Evolutionary conservation across 164 flowering plant genomes (phyloP), one percentile per base, ranked within the genome.

Genomic region (Tinospora cordifolia): DNA sequence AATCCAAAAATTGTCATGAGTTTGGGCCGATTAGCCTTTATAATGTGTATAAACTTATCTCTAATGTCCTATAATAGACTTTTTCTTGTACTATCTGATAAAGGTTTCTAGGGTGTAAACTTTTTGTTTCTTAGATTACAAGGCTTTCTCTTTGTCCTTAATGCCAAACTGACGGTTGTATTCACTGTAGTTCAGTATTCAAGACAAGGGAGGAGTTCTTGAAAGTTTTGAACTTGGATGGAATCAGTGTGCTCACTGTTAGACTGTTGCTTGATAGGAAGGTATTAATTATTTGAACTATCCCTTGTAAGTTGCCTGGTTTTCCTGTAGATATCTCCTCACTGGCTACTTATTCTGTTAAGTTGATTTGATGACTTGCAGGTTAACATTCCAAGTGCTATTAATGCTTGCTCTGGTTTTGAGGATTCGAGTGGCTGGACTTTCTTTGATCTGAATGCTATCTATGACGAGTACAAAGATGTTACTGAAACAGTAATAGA

Each of bases 391-490:
- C 89, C 86, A 24, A 75, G 73, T 54, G 80, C 87, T 39, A 75
- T 80, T 74, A 85, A 87, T 75, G 79, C 81, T 72, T 83, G 86
- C 74, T 77, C 81, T 60, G 84, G 83, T 26, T 75, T 81, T 69
- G 84, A 86, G 68, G 78, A 83, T 69, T 78, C 80, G 63, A 78
- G 63, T 70, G 89, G 84, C 9, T 87, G 90, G 86, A 79, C 87
- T 54, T 87, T 87, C 85, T 87, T 86, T 69, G 81, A 89, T 80
- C 79, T 87, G 85, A 87, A 82, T 63, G 74, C 74, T 22, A 82
- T 89, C 46, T 67, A 86, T 38, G 90, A 87, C 17, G 83, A 84
- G 72, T 76, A 80, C 63, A 82, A 83, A 74, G 83, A 84, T 14
- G 78, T 79, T 65, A 66, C 81, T 12, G 80, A 51, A 8, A 86